Percentiles rank a stretch among this genome's conserved stretches.
Conservation (phyloP, 345 rosid genomes). For the Murraya koenigii region DNA sequence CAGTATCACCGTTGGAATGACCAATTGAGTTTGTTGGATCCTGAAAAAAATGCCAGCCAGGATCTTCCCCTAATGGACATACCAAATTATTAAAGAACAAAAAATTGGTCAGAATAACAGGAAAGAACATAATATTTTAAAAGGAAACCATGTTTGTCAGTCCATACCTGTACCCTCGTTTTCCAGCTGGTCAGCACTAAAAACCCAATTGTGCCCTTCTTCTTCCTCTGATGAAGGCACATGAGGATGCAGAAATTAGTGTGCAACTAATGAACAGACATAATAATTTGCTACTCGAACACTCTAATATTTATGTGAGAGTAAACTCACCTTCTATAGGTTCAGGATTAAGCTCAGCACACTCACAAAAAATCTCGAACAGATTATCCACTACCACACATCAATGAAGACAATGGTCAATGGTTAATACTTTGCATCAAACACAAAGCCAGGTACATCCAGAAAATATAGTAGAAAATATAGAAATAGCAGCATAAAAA, state of each 20-base stretch:
- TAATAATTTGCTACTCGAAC: not conserved
- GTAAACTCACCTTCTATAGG: slow-evolving; percentile 63
- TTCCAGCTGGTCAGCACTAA: slow-evolving; percentile 76
- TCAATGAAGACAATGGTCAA: not conserved
- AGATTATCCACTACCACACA: slow-evolving; percentile 68
- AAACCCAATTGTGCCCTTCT: slow-evolving; percentile 63
- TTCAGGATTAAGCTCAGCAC: slow-evolving; percentile 95
- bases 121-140: not conserved
- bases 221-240: slow-evolving; percentile 33
- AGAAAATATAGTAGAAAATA: not conserved
- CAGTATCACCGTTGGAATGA: slow-evolving; percentile 74
- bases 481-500: slow-evolving; percentile 4
- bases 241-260: not conserved
- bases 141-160: not conserved
- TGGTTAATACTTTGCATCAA: not conserved
- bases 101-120: not conserved
- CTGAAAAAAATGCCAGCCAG: slow-evolving; percentile 48
- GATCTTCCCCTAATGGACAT: slow-evolving; percentile 46
- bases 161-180: slow-evolving; percentile 50
- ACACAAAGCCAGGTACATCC: not conserved
- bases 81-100: slow-evolving; percentile 2
- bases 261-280: not conserved
- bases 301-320: not conserved
- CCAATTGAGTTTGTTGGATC: slow-evolving; percentile 66
- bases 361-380: slow-evolving; percentile 80